These are phyloP conservation scores for Eragrostis tef DNA, from an alignment of 202 grass and related monocot species.

Conservation along the genomic window DNA sequence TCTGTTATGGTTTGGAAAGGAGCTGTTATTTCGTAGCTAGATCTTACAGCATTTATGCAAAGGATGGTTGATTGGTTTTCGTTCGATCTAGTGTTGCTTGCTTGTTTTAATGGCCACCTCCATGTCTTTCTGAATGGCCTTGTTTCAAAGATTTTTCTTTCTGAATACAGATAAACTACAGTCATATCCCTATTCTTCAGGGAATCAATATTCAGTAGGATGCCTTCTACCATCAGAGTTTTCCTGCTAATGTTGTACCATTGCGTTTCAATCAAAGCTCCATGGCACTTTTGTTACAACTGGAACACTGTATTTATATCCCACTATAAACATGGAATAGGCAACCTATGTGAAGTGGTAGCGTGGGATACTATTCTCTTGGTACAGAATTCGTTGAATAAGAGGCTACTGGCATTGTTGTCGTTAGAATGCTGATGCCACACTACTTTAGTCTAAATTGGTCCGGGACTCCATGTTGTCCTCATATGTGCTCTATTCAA, in stretches of 20 bases:
- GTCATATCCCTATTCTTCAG: neutral
- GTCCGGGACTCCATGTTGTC: too few species aligned
- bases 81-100: slow-evolving; percentile 37
- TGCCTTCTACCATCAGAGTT: neutral
- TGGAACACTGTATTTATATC: neutral
- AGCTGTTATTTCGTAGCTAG: slow-evolving; percentile 4
- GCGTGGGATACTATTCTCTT: neutral
- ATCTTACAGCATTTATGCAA: slow-evolving; percentile 28
- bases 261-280: neutral
- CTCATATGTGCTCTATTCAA: neutral
- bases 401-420: neutral
- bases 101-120: neutral
- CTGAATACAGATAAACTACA: neutral
- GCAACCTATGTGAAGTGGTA: neutral
- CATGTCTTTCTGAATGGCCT: slow-evolving; percentile 27
- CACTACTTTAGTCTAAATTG: neutral
- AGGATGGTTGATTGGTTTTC: neutral
- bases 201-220: neutral
- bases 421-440: slow-evolving; percentile 13
- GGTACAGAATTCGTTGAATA: slow-evolving; percentile 14
- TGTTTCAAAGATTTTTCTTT: neutral
- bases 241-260: neutral
- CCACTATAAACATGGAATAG: neutral
- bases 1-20: neutral
- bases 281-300: neutral